A percentile compares a stretch with the other conserved stretches of the same genome.
Evolutionary conservation across 2,329 filamentous ascomycete genomes (phyloP).

Genomic region (Parasarocladium wereldwijsianum): DNA sequence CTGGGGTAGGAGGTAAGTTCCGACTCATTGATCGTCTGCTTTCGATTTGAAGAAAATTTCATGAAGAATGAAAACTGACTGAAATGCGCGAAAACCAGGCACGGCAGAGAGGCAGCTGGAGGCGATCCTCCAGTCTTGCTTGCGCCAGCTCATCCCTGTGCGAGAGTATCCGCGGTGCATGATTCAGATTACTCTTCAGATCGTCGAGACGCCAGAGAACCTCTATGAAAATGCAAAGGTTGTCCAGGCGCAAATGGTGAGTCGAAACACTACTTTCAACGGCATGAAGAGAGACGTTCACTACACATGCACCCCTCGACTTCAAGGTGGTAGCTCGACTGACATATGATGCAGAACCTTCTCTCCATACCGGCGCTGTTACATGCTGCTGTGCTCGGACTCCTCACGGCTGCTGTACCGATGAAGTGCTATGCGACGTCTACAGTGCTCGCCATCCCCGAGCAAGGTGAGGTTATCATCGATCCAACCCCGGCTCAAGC

Average conservation of each 20-base stretch:
- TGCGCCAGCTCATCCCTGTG: slow-evolving; percentile 61
- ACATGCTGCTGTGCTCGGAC: slow-evolving; percentile 62
- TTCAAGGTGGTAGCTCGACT: too few species aligned
- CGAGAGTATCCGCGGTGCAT: slow-evolving; percentile 63
- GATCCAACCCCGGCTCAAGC: slow-evolving; percentile 51
- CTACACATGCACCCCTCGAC: too few species aligned
- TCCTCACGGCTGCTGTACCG: slow-evolving; percentile 72
- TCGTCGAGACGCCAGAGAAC: slow-evolving; percentile 54
- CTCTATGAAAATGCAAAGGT: slow-evolving; percentile 47
- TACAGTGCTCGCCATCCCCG: slow-evolving; percentile 44
- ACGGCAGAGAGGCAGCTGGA: slow-evolving; percentile 74
- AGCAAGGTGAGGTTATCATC: slow-evolving; percentile 27
- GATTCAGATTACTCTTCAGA: slow-evolving; percentile 71
- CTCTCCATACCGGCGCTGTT: slow-evolving; percentile 68
- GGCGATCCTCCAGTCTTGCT: slow-evolving; percentile 53
- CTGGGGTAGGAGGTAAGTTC: slow-evolving; percentile 61
- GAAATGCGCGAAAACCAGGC: slow-evolving; percentile 25
- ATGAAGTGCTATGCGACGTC: slow-evolving; percentile 59
- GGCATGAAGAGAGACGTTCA: too few species aligned
- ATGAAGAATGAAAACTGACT: slow-evolving; percentile 3
- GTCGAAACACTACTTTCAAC: slow-evolving; percentile 15
- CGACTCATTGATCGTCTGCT: neutral
- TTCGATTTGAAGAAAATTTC: slow-evolving; percentile 2
- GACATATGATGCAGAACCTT: slow-evolving; percentile 44
- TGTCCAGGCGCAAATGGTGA: slow-evolving; percentile 44